Conservation (phyloP, 768 basidiomycete genomes). For the Macrolepiota dolichaula region DNA sequence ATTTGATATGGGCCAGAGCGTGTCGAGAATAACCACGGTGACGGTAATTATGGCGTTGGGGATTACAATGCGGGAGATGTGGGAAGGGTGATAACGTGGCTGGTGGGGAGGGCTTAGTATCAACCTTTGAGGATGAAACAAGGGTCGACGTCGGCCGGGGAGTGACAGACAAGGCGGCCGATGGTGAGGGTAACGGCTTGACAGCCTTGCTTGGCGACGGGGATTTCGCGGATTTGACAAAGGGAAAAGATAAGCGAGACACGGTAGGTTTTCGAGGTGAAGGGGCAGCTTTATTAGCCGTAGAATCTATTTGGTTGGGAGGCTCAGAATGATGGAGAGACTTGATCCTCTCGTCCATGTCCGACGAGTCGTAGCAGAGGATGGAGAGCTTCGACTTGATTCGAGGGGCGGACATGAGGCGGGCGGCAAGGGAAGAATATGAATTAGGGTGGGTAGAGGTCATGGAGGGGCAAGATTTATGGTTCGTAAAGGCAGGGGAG, state of each 20-base stretch:
- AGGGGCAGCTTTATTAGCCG: neutral
- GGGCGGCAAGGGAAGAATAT: neutral
- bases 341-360: neutral
- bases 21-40: slow-evolving; percentile 65
- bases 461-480: neutral
- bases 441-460: neutral
- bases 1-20: slow-evolving; percentile 56
- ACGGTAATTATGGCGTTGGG: slow-evolving; percentile 39
- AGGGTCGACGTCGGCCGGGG: neutral
- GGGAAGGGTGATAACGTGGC: slow-evolving; percentile 26
- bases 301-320: neutral
- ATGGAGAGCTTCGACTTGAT: slow-evolving; percentile 8
- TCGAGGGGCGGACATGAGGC: slow-evolving; percentile 1
- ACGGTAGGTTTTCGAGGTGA: neutral
- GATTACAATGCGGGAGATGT: neutral
- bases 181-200: neutral
- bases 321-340: neutral
- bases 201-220: neutral
- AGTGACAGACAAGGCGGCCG: neutral
- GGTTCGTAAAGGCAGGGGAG: neutral
- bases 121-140: slow-evolving; percentile 11
- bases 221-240: slow-evolving; percentile 9
- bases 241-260: slow-evolving; percentile 6
- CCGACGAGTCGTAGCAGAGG: slow-evolving; percentile 1
- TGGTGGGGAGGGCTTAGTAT: slow-evolving; percentile 23